These are phyloP conservation scores for Neonectria coccinea DNA, from an alignment of 2,329 filamentous ascomycete species.

Conservation along the genomic window DNA sequence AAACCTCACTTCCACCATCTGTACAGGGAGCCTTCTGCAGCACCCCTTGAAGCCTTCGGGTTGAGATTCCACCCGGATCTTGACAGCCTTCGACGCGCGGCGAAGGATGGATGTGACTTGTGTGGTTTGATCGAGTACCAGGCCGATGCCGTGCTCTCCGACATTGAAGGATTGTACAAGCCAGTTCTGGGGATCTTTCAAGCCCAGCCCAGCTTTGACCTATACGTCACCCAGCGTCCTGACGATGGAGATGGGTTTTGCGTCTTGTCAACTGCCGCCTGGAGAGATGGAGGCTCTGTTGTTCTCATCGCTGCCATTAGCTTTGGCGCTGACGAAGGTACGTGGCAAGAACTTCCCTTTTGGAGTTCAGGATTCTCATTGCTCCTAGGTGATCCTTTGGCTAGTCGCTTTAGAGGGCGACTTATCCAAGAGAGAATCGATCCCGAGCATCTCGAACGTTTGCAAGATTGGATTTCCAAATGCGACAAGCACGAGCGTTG, in stretches of 20 bases:
- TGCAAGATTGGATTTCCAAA: neutral
- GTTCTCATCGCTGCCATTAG: too few species aligned
- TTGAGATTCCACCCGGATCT: neutral
- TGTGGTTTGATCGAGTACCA: neutral
- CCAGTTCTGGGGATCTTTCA: neutral
- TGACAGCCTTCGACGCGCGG: neutral
- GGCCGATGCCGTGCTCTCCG: neutral
- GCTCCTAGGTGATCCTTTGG: neutral
- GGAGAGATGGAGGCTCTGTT: too few species aligned
- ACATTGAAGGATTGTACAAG: neutral
- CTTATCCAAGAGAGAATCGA: neutral
- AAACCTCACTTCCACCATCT: neutral
- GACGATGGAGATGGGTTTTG: too few species aligned
- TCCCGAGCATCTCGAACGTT: neutral
- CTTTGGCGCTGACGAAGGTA: too few species aligned
- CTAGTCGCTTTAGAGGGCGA: constrained; percentile 1
- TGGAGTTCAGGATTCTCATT: neutral
- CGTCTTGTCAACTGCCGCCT: too few species aligned
- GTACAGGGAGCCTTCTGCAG: neutral
- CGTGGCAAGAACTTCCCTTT: too few species aligned
- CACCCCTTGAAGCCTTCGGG: neutral
- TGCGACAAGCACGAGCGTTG: constrained; percentile 15
- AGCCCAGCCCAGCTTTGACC: constrained; percentile 4
- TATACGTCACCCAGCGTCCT: constrained; percentile 8
- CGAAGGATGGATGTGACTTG: neutral